Percentiles rank a stretch among this genome's conserved stretches.
Evolutionary conservation across 139 green algal species (phyloP).

Genomic region (Picochlorum costavermella): DNA sequence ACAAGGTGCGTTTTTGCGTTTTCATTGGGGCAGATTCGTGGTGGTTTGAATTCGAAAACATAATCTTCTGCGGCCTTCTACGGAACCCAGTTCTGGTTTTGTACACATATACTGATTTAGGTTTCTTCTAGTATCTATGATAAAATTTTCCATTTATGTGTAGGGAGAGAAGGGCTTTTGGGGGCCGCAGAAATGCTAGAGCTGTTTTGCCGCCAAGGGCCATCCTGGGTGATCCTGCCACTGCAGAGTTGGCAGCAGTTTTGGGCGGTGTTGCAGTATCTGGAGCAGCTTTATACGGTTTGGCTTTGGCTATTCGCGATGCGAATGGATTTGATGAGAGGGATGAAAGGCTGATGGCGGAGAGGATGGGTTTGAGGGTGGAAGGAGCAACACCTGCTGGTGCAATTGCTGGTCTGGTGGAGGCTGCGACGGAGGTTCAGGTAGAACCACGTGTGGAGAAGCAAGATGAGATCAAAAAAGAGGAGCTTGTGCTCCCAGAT

Average conservation of each 20-base stretch:
- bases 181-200: neutral
- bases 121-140: too few species aligned
- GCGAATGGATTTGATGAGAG: conserved; percentile 8
- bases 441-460: neutral
- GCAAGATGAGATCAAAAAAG: neutral
- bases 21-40: too few species aligned
- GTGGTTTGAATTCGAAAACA: too few species aligned
- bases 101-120: too few species aligned
- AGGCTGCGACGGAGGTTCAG: too few species aligned
- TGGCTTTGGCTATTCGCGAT: neutral
- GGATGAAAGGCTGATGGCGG: conserved; percentile 2
- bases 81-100: too few species aligned
- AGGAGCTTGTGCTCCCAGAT: neutral
- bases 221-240: neutral
- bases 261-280: neutral
- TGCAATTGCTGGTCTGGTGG: neutral
- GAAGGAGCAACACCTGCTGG: neutral
- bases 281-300: neutral
- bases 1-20: too few species aligned
- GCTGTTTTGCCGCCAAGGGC: neutral
- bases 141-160: too few species aligned
- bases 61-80: too few species aligned
- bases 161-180: neutral
- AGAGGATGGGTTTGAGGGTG: neutral
- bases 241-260: neutral